These are phyloP conservation scores for Cryphonectria nitschkei DNA, from an alignment of 2,329 filamentous ascomycete species.

Conservation along the genomic window DNA sequence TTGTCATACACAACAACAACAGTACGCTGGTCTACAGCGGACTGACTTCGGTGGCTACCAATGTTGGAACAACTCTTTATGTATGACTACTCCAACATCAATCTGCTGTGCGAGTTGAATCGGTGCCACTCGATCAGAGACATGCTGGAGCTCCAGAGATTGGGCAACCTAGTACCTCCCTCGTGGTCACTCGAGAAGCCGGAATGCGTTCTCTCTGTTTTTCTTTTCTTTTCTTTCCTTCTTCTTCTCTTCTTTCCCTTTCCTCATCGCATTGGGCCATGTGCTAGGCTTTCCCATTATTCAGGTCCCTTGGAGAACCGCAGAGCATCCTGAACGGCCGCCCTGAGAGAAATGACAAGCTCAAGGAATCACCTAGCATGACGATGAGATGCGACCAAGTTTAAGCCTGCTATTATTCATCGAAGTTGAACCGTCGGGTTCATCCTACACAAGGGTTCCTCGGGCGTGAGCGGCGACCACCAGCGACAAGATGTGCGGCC, in stretches of 20 bases:
- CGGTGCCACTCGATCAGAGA: slow-evolving; percentile 28
- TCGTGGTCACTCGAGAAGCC: slow-evolving; percentile 7
- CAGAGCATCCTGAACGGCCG: not conserved
- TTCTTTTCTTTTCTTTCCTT: not conserved
- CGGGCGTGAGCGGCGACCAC: not conserved
- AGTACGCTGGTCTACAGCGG: not conserved
- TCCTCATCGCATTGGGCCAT: not conserved
- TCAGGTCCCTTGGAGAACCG: not conserved
- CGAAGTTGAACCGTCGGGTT: not conserved
- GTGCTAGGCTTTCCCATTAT: not conserved
- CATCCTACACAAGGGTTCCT: not conserved
- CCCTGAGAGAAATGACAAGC: not conserved
- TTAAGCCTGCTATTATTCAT: not conserved
- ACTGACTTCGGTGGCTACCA: slow-evolving; percentile 5
- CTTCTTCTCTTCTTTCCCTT: not conserved
- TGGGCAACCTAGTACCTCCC: not conserved
- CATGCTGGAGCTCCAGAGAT: not conserved
- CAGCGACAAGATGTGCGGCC: not conserved
- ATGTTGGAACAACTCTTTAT: not conserved
- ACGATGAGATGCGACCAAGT: not conserved
- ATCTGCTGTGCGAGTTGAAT: slow-evolving; percentile 10
- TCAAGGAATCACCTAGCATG: not conserved
- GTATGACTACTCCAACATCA: slow-evolving; percentile 4
- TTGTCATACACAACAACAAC: not conserved
- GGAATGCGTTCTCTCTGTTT: not conserved